Base-by-base conservation (phyloP, 805 yeast genomes). In the Barnettozyma wickerhamii region DNA sequence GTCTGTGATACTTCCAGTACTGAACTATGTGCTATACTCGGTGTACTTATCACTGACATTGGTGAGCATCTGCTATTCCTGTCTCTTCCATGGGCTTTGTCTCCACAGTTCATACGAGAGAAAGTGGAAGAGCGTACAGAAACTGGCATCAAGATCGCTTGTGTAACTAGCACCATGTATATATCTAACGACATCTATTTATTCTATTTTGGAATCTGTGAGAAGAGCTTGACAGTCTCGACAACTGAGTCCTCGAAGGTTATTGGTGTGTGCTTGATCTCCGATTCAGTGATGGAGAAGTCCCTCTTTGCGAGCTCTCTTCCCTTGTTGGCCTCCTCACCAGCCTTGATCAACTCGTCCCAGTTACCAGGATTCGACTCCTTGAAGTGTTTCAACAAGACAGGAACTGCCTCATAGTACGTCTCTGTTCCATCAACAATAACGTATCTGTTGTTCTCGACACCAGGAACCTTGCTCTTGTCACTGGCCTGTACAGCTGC, bases 41-140 rank as follows among this genome's bases (percentile, higher is more conserved):
- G 12, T 35, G 3, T 52, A 53, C 29, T 19, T 37, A 18, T 3
- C 41, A 5, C 20, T 44, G 9, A 38, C 50, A 4, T 9, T 37
- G 4, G 15, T 43, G 21, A 45, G 53, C 1, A 18, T 54, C 10
- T 41, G 33, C 1, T 52, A 47, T 33, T 41, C 52, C 6, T 12
- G 45, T 1, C 41, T 54, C 4, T 54, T 54, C 44, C 39, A 51
- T 24, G 5, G 39, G 3, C 13, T 51, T 15, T 52, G 58, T 27
- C 19, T 49, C 5, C 43, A 35, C n/a, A 43, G 48, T 7, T 30
- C 55, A 2, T 54, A 46, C 24, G 58, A 54, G 21, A 48, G 45
- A 19, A 51, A 51, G 30, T 52, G 58, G 58, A 46, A 42, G 21
- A 31, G 37, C 6, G 33, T 53, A 17, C 33, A 35, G 31, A 41